Percentiles rank a stretch among this genome's conserved stretches.
Evolutionary conservation across 202 grass and related monocot species (phyloP).

Genomic region (Carex arenaria): DNA sequence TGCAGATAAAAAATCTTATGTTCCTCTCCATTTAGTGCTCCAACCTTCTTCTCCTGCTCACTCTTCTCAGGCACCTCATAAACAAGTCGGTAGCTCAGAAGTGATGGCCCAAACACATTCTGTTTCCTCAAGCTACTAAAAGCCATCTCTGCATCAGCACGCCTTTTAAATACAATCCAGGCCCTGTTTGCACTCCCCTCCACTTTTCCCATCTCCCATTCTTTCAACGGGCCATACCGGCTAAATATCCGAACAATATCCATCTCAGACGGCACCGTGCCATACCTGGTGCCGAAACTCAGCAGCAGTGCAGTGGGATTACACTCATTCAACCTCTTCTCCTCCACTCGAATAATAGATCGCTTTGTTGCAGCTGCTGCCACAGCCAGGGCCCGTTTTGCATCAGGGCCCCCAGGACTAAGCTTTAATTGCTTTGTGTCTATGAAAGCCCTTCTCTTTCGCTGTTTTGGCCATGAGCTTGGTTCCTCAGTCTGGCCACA

Average conservation of each 20-base stretch:
- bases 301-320: conserved; percentile 65
- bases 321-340: conserved; percentile 48
- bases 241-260: conserved; percentile 59
- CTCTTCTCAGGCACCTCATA: conserved; percentile 24
- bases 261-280: conserved; percentile 49
- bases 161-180: conserved; percentile 68
- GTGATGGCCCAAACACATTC: conserved; percentile 58
- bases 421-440: conserved; percentile 42
- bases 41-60: conserved; percentile 17
- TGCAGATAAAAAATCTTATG: neutral
- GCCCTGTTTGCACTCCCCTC: conserved; percentile 36
- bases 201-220: conserved; percentile 42
- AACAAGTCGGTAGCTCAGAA: conserved; percentile 60
- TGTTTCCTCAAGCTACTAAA: conserved; percentile 55
- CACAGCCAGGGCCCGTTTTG: conserved; percentile 20
- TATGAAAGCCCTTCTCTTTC: conserved; percentile 33
- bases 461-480: conserved; percentile 30
- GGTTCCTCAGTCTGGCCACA: conserved; percentile 29
- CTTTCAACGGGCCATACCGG: conserved; percentile 62
- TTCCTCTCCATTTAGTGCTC: conserved; percentile 1
- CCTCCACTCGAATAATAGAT: conserved; percentile 58
- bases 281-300: conserved; percentile 46
- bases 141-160: conserved; percentile 65
- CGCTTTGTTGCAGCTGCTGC: conserved; percentile 39
- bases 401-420: conserved; percentile 4